A percentile compares a stretch with the other conserved stretches of the same genome.
These are phyloP conservation scores for Hypomontagnella submonticulosa DNA, from an alignment of 495 filamentous ascomycete genomes.

Conservation along the genomic window DNA sequence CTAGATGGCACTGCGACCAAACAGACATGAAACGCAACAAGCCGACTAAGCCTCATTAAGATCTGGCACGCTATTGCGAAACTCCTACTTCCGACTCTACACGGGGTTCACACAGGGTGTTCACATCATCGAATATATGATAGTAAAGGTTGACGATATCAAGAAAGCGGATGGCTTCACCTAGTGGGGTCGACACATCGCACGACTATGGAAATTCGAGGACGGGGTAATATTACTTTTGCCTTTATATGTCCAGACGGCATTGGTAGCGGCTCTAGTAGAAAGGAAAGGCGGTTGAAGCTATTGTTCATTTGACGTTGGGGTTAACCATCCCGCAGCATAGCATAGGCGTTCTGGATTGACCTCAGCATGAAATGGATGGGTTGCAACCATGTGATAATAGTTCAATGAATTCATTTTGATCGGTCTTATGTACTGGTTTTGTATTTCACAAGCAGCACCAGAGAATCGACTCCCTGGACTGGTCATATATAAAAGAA, in stretches of 20 bases:
- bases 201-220: background rate
- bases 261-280: conserved; percentile 12
- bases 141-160: background rate
- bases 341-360: conserved; percentile 42
- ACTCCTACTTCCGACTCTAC: background rate
- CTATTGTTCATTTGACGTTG: conserved; percentile 11
- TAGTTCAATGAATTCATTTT: conserved; percentile 14
- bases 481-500: background rate
- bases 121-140: background rate
- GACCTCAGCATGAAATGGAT: conserved; percentile 14
- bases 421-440: conserved; percentile 12
- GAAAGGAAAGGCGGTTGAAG: conserved; percentile 2
- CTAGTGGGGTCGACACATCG: background rate
- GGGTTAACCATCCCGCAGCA: conserved; percentile 24
- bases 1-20: conserved; percentile 45
- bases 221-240: background rate
- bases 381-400: conserved; percentile 3
- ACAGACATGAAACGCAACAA: background rate
- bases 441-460: conserved; percentile 12
- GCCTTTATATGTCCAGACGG: conserved; percentile 8
- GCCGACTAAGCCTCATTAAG: background rate
- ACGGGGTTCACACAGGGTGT: background rate
- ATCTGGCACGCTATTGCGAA: background rate
- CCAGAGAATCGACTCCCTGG: background rate
- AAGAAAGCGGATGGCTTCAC: background rate